Percentiles rank a stretch among this genome's conserved stretches.
These are phyloP conservation scores for Beauveria sp. DNA, from an alignment of 2,329 filamentous ascomycete genomes.

Conservation along the genomic window DNA sequence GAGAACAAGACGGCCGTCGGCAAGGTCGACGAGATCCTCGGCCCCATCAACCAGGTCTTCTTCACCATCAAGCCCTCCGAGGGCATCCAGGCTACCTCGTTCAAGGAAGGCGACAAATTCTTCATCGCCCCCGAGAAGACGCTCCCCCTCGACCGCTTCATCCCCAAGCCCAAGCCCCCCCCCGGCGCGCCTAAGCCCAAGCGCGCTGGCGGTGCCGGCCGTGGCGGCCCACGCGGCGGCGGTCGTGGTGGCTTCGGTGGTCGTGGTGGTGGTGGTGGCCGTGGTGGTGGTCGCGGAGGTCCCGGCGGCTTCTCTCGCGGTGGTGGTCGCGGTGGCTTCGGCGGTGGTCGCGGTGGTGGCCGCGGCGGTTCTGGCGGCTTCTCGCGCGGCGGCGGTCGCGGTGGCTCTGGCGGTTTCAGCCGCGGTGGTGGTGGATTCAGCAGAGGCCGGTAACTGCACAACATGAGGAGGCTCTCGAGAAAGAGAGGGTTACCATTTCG, in stretches of 20 bases:
- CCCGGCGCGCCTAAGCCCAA: conserved; percentile 55
- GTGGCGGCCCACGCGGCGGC: conserved; percentile 15
- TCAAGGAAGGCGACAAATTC: conserved; percentile 96
- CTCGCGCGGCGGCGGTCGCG: conserved; percentile 6
- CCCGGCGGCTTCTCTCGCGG: conserved; percentile 15
- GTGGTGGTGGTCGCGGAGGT: conserved; percentile 16
- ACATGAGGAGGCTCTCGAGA: conserved; percentile 7
- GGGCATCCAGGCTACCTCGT: conserved; percentile 88
- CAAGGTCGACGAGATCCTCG: conserved; percentile 96
- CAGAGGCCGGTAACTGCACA: conserved; percentile 18
- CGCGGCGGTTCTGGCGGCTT: conserved; percentile 12
- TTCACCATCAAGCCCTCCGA: conserved; percentile 98
- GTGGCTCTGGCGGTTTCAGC: conserved; percentile 15
- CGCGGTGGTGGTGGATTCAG: conserved; percentile 24
- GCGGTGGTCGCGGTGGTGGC: conserved; percentile 15
- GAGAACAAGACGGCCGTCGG: conserved; percentile 97
- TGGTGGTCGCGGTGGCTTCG: conserved; percentile 11
- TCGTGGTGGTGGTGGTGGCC: conserved; percentile 19
- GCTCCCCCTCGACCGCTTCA: conserved; percentile 88
- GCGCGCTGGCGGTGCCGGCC: conserved; percentile 38
- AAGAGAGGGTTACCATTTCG: background rate
- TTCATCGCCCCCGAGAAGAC: conserved; percentile 94
- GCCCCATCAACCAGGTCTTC: conserved; percentile 94
- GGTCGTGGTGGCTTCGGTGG: conserved; percentile 18
- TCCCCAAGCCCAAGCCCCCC: conserved; percentile 80